Evolutionary conservation across 116 monocot species (phyloP), one percentile per base, ranked within the genome.

Genomic region (Zostera marina): DNA sequence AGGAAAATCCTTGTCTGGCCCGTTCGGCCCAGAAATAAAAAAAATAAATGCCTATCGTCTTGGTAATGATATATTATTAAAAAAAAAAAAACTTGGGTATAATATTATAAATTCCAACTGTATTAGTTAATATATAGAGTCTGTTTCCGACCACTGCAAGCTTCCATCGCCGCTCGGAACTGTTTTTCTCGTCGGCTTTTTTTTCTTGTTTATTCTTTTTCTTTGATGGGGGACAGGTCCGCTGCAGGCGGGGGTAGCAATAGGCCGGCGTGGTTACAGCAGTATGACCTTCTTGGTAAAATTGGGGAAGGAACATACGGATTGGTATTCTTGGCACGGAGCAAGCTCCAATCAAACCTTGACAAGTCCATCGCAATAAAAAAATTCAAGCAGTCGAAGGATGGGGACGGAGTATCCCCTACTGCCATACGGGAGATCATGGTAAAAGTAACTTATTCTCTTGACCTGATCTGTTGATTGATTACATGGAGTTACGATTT

Each of bases 351-450:
- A 11, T 26, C 23, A 11, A 66, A 61, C 61, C 66, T 49, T 12
- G 72, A 76, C 38, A 89, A 83, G 72, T 89, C 69, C 74, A 82
- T 96, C 73, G 96, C 96, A 46, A 89, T 96, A 64, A 89, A 96
- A 74, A 96, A 96, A 72, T 96, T 96, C 70, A 96, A 96, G 85
- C 96, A 96, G 59, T 96, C 96, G 52, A 96, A 96, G 58, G 96
- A 96, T 46, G 96, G 96, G 64, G 96, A 96, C 52, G 96, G 96
- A 54, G 85, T 96, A 42, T 96, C 96, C 9, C 96, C 96, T 63
- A 96, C 96, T 21, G 96, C 96, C 56, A 96, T 96, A 54, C 82
- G 96, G 7, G 96, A 96, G 66, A 96, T 96, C 73, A 96, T 96
- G 94, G 94, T 88, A 45, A 9, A 2, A 9, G 0, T 19, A 19